Evolutionary conservation across 2,329 filamentous ascomycete species (phyloP), one percentile per base, ranked within the genome.

Genomic region (Teratosphaeria viscida): DNA sequence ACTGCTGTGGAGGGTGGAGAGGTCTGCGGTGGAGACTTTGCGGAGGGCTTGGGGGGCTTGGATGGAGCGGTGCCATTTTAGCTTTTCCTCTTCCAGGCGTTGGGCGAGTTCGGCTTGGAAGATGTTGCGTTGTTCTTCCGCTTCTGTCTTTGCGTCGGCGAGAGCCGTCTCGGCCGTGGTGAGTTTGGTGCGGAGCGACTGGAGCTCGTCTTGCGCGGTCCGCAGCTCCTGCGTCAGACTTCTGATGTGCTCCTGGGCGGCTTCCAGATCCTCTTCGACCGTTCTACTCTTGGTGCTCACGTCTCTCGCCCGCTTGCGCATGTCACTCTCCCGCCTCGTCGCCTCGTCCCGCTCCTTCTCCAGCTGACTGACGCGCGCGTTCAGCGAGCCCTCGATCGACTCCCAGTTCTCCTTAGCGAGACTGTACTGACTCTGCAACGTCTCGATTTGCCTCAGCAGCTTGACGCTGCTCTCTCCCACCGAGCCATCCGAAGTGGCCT

Each of bases 341-440:
- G 89, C 84, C 68, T 99, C 94, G 69, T 97, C 92, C 59, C 90
- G 85, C 73, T 99, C 95, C 71, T 88, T 94, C 72, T 99, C 94
- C 10, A 97, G 78, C 56, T 79, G 86, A 3, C 86, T 81, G 11
- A 94, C 81, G 60, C 92, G 84, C 26, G 89, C 85, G 56, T 92
- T 82, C 35, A 99, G 76, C 2, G 89, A 95, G 10, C 88, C 84
- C 73, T 99, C 92, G 62, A 99, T 95, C 0, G 91, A 90, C 71
- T 96, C 92, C 94, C 95, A 99, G 68, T 99, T 99, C 70, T 95
- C 90, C 66, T 90, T 94, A 1, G 94, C 94, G 58, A 95, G 86
- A 0, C 91, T 86, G 74, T 99, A 96, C 72, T 99, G 95, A 6
- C 89, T 94, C 74, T 99, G 94, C 43, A 99, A 77, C 0, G 90